Percentiles rank a stretch among this genome's conserved stretches.
These are phyloP conservation scores for Mycena rosella DNA, from an alignment of 768 basidiomycete species.

Conservation along the genomic window DNA sequence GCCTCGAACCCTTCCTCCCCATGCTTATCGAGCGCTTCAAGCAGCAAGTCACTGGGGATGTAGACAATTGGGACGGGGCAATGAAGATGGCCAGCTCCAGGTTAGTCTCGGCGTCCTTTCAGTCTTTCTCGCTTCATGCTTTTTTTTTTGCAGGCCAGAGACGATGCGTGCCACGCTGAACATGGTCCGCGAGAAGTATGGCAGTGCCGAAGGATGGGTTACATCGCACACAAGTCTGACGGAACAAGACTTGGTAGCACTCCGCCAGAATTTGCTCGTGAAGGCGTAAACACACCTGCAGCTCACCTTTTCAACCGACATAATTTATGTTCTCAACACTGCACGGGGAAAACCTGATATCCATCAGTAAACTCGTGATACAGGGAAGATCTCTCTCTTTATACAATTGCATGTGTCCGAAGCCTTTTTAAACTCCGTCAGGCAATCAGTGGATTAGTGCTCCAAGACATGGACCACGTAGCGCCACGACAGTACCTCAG, in stretches of 20 bases:
- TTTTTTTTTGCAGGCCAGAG: slow-evolving; percentile 48
- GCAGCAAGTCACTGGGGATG: slow-evolving; percentile 42
- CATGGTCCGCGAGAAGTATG: slow-evolving; percentile 51
- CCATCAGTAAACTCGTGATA: too few species aligned
- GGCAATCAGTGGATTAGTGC: too few species aligned
- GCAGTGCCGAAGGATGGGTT: slow-evolving; percentile 53
- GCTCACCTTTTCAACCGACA: background rate
- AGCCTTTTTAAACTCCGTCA: too few species aligned
- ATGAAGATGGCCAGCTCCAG: slow-evolving; percentile 51
- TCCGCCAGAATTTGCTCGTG: slow-evolving; percentile 20
- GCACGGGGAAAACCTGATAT: too few species aligned
- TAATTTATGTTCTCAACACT: too few species aligned
- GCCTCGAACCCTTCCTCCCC: slow-evolving; percentile 50
- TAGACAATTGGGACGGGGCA: slow-evolving; percentile 51
- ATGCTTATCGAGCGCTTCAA: slow-evolving; percentile 48
- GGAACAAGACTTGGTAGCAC: slow-evolving; percentile 44
- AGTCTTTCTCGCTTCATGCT: background rate
- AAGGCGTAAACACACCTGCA: slow-evolving; percentile 7
- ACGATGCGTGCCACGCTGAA: slow-evolving; percentile 49
- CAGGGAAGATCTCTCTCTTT: too few species aligned
- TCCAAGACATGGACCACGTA: too few species aligned
- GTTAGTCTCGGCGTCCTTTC: slow-evolving; percentile 39
- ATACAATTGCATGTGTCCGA: too few species aligned
- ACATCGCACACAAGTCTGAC: slow-evolving; percentile 45
- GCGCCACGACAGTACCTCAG: too few species aligned